These are phyloP conservation scores for Poronia punctata DNA, from an alignment of 495 filamentous ascomycete genomes.

Conservation along the genomic window DNA sequence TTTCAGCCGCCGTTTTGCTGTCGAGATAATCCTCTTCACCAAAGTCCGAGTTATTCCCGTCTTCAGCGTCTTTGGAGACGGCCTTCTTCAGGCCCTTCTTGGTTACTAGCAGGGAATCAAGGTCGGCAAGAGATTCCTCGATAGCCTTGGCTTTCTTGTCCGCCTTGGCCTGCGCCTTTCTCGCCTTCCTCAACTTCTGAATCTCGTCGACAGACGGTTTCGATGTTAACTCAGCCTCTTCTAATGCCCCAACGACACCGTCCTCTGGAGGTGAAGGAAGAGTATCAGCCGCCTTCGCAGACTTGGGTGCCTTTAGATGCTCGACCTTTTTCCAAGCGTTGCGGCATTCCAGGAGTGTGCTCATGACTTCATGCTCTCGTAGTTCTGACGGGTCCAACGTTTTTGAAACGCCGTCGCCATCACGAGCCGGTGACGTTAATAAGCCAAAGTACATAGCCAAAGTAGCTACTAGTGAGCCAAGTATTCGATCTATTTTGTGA, in stretches of 20 bases:
- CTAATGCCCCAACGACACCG: slow-evolving; percentile 23
- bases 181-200: no score
- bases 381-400: slow-evolving; percentile 60
- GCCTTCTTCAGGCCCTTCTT: slow-evolving; percentile 37
- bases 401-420: slow-evolving; percentile 42
- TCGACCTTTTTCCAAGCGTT: slow-evolving; percentile 75
- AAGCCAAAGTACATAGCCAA: slow-evolving; percentile 92
- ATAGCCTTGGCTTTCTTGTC: slow-evolving; percentile 27
- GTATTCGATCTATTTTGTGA: slow-evolving; percentile 44
- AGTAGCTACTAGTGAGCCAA: slow-evolving; percentile 76
- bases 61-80: slow-evolving; percentile 19
- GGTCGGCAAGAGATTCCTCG: slow-evolving; percentile 42
- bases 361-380: slow-evolving; percentile 84
- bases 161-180: slow-evolving; percentile 29
- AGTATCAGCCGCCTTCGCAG: slow-evolving; percentile 8
- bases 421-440: slow-evolving; percentile 63
- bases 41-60: slow-evolving; percentile 58
- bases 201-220: slow-evolving; percentile 20
- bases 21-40: slow-evolving; percentile 49
- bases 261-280: slow-evolving; percentile 34
- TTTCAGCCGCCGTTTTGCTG: slow-evolving; percentile 59
- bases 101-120: slow-evolving; percentile 35
- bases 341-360: slow-evolving; percentile 68
- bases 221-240: slow-evolving; percentile 17
- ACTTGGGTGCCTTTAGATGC: slow-evolving; percentile 35